These are phyloP conservation scores for Corrigiola litoralis DNA, from an alignment of 179 eudicot species.

Conservation along the genomic window DNA sequence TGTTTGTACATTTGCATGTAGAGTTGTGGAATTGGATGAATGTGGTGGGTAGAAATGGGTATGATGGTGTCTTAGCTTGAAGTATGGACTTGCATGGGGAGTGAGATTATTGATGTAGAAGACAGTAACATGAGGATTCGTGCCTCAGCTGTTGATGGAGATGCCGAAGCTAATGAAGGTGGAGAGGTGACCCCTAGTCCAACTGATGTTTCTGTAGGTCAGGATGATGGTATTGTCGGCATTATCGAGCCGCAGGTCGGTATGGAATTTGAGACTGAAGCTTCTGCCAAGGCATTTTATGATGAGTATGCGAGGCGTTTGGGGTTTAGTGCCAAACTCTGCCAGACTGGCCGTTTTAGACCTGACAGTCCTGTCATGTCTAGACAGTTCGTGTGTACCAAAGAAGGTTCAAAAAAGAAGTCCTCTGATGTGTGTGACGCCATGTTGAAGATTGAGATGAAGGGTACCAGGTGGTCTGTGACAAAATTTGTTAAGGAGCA, in stretches of 20 bases:
- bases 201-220: conserved; percentile 30
- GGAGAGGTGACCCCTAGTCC: conserved; percentile 17
- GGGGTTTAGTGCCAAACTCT: conserved; percentile 47
- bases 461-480: conserved; percentile 57
- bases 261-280: conserved; percentile 63
- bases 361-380: conserved; percentile 17
- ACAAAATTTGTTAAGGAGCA: conserved; percentile 75
- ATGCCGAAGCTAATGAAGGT: conserved; percentile 33
- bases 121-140: conserved; percentile 42
- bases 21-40: not conserved
- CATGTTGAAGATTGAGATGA: conserved; percentile 59
- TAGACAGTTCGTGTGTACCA: conserved; percentile 31
- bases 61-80: not conserved
- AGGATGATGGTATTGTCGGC: conserved; percentile 33
- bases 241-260: conserved; percentile 66
- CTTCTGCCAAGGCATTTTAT: conserved; percentile 60
- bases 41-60: not conserved
- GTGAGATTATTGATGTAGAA: conserved; percentile 38
- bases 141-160: conserved; percentile 41
- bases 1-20: not conserved
- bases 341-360: conserved; percentile 23
- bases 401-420: conserved; percentile 33
- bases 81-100: conserved; percentile 34
- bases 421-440: conserved; percentile 54
- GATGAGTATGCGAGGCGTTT: conserved; percentile 59